Conservation (phyloP, 2,329 filamentous ascomycete species). For the Botrytis aclada region DNA sequence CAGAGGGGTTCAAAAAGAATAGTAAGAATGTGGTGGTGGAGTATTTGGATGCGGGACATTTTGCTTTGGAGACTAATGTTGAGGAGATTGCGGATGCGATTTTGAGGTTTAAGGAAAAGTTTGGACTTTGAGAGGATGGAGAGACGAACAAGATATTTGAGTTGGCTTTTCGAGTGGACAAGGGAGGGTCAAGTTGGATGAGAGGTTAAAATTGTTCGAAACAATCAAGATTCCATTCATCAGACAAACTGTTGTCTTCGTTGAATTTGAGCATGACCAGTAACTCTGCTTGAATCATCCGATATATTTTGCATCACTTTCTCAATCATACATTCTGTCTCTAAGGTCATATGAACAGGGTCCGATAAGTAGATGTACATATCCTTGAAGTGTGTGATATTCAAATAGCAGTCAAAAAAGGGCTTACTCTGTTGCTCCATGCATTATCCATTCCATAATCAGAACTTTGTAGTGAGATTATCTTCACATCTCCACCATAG, state of each 20-base stretch:
- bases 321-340: too few species aligned
- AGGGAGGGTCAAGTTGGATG: neutral
- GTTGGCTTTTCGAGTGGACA: too few species aligned
- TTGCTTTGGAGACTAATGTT: slow-evolving; percentile 41
- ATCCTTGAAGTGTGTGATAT: too few species aligned
- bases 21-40: slow-evolving; percentile 47
- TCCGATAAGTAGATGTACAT: too few species aligned
- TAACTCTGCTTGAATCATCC: neutral
- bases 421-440: too few species aligned
- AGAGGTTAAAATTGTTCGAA: neutral
- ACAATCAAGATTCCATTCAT: neutral
- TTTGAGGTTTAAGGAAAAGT: slow-evolving; percentile 31
- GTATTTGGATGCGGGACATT: slow-evolving; percentile 55
- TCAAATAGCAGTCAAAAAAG: too few species aligned
- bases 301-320: neutral
- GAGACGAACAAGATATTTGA: neutral
- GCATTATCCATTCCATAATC: too few species aligned
- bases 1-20: slow-evolving; percentile 53
- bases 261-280: neutral
- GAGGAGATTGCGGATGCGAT: slow-evolving; percentile 29
- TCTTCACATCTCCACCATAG: too few species aligned
- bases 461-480: too few species aligned
- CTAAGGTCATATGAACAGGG: too few species aligned
- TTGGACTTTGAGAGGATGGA: slow-evolving; percentile 22
- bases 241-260: neutral